Evolutionary conservation across 352 stramenopile genomes (phyloP).

Genomic region (Vaucheria bursata): DNA sequence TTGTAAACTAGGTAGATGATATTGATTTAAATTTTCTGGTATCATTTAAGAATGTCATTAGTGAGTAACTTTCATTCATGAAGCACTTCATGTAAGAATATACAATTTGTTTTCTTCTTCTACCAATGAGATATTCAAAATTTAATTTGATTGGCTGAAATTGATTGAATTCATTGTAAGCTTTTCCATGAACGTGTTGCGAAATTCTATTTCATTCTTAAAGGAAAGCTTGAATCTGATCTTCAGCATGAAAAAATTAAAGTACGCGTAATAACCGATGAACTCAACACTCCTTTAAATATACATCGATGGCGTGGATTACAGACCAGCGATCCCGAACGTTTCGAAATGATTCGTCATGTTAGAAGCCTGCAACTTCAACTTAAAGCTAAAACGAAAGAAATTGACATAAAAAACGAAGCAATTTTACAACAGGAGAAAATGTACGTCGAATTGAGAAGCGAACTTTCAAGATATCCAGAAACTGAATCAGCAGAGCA

Average conservation of each 20-base stretch:
- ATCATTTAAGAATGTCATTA: too few species aligned
- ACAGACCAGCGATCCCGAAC: slow-evolving; percentile 71
- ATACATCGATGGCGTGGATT: slow-evolving; percentile 79
- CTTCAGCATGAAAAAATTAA: slow-evolving; percentile 8
- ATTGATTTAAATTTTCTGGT: too few species aligned
- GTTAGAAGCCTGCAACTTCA: slow-evolving; percentile 71
- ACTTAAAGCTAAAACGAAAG: slow-evolving; percentile 58
- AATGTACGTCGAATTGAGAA: slow-evolving; percentile 79
- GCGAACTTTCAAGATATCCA: slow-evolving; percentile 68
- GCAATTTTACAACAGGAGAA: slow-evolving; percentile 70
- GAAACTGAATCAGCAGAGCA: slow-evolving; percentile 74
- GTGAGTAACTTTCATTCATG: too few species aligned
- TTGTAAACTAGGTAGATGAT: too few species aligned
- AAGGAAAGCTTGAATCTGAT: slow-evolving; percentile 40
- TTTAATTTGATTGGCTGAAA: too few species aligned
- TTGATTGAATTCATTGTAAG: too few species aligned
- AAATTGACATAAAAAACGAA: slow-evolving; percentile 49
- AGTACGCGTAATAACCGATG: slow-evolving; percentile 63
- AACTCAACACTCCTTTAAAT: slow-evolving; percentile 77
- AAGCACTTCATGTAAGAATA: too few species aligned
- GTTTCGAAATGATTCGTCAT: slow-evolving; percentile 72
- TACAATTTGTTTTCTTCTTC: too few species aligned
- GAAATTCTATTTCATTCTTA: too few species aligned
- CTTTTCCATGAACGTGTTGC: too few species aligned
- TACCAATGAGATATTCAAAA: too few species aligned